Base-by-base conservation (phyloP, 306 rosid genomes). In the Fagus sylvatica region DNA sequence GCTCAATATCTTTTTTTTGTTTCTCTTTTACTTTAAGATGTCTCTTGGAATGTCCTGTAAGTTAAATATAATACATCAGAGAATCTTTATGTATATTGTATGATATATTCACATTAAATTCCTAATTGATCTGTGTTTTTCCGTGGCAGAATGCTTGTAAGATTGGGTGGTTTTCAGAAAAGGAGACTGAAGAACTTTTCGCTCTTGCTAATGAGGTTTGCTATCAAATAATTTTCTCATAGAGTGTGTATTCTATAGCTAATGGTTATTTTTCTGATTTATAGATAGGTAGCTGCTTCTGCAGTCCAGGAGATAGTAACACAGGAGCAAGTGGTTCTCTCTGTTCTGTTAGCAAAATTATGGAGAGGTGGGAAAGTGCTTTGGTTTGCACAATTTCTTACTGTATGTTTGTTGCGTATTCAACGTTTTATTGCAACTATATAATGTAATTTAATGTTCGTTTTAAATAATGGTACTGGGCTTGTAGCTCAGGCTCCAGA, bases 81-180 rank as follows among this genome's bases (percentile, higher is more conserved):
- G 34, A 13, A 15, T 32, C n/a, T 5, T 12, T 66, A 2, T 3
- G 71, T 66, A 8, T 8, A 15, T 48, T 54, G 15, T 67, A 22
- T 22, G 28, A 22, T 22, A 22, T 67, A 5, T 17, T 12, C 33
- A 46, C 34, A n/a, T 73, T 70, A 61, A 75, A 76, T 72, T 72
- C 33, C 46, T 51, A 53, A 69, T 83, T 75, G 79, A 70, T 64
- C 51, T 71, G 49, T 76, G 67, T n/a, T 74, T 75, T 55, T 71
- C 19, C 6, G 68, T 82, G 77, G 75, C 71, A 95, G 99, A 85
- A 81, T 86, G 96, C 93, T 59, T 93, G 98, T 73, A 82, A 82
- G 80, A 51, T 57, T 39, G 93, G 93, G 76, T 95, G 99, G 98
- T 95, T 95, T 84, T 74, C 72, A 10, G 72, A 42, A 9, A 78